phyloP scores from a whole-genome alignment of 805 yeast species.

The Candida germanica region DNA sequence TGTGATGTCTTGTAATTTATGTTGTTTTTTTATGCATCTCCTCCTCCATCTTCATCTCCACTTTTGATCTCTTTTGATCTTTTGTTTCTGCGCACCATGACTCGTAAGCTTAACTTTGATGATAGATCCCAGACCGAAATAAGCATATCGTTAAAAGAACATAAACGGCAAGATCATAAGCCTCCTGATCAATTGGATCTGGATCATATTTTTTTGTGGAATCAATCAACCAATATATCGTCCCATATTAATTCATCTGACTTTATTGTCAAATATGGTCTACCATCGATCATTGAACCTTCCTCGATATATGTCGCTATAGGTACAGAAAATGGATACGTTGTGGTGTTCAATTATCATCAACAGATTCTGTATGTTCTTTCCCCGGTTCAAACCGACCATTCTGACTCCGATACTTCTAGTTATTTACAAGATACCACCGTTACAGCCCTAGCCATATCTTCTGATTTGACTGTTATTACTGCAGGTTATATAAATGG shows the following conservation, averaged over 20 bases:
- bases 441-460: conserved; percentile 55
- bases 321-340: conserved; percentile 68
- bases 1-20: no score
- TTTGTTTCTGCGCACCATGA: background rate
- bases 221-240: conserved; percentile 19
- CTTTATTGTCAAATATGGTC: conserved; percentile 24
- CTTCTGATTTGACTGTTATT: conserved; percentile 65
- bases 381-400: conserved; percentile 15
- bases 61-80: background rate
- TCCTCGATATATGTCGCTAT: conserved; percentile 45
- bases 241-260: conserved; percentile 18
- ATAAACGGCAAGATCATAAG: background rate
- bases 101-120: conserved; percentile 28
- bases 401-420: background rate
- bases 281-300: conserved; percentile 19
- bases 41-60: conserved; percentile 1
- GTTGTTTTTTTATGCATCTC: no score
- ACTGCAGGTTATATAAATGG: conserved; percentile 73
- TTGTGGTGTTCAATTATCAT: conserved; percentile 65
- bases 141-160: conserved; percentile 18
- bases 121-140: conserved; percentile 35
- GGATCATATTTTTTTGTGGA: conserved; percentile 17
- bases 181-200: background rate
- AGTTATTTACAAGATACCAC: conserved; percentile 14
- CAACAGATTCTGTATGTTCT: conserved; percentile 54